Percentiles rank a stretch among this genome's conserved stretches.
These are phyloP conservation scores for Typha latifolia DNA, from an alignment of 176 grass and related monocot species.

Conservation along the genomic window DNA sequence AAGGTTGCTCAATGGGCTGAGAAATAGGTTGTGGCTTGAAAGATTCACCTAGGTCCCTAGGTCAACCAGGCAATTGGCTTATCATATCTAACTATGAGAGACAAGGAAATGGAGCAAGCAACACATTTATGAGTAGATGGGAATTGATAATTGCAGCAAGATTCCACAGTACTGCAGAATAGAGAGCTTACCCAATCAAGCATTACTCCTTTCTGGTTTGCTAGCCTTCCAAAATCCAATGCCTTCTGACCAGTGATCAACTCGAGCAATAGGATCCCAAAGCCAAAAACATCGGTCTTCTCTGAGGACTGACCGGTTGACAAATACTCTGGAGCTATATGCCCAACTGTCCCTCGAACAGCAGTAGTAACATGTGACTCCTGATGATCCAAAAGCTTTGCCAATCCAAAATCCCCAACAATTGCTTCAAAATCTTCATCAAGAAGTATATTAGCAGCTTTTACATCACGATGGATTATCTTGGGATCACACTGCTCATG, in stretches of 20 bases:
- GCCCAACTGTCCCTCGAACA: constrained; percentile 56
- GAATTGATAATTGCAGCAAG: too few relatives aligned
- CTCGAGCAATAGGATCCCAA: constrained; percentile 67
- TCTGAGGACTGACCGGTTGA: constrained; percentile 46
- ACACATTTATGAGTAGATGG: too few relatives aligned
- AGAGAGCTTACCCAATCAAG: constrained; percentile 48
- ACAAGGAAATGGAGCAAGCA: too few relatives aligned
- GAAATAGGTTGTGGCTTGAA: too few relatives aligned
- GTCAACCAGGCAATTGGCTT: too few relatives aligned
- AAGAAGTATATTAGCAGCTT: constrained; percentile 79
- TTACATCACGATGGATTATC: constrained; percentile 86
- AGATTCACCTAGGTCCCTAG: too few relatives aligned
- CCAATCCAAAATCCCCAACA: constrained; percentile 77
- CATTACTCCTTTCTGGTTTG: constrained; percentile 54
- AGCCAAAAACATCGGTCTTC: constrained; percentile 81
- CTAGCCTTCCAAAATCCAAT: constrained; percentile 36
- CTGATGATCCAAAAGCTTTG: constrained; percentile 64
- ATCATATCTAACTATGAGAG: too few relatives aligned
- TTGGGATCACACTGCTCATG: constrained; percentile 80
- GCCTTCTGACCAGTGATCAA: constrained; percentile 59
- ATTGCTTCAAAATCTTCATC: constrained; percentile 69
- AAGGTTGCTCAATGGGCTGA: too few relatives aligned
- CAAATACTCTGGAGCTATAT: constrained; percentile 62
- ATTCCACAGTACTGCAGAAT: not conserved
- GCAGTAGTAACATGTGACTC: constrained; percentile 52